Percentiles rank a stretch among this genome's conserved stretches.
Conservation (phyloP, 2,329 filamentous ascomycete species). For the Monosporascus cannonballus region DNA sequence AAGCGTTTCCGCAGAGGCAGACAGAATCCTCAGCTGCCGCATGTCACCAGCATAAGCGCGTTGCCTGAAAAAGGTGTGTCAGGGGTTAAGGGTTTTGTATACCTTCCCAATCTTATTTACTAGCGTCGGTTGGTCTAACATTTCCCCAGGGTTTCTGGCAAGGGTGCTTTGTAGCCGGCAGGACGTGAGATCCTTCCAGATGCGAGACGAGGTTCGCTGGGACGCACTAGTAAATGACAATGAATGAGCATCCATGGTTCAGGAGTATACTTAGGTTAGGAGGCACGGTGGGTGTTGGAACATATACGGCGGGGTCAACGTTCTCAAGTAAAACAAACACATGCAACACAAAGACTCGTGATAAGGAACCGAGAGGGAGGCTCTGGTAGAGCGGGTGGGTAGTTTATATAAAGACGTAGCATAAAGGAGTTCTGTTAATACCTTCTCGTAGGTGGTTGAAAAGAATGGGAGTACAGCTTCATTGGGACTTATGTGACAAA, state of each 20-base stretch:
- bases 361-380: neutral
- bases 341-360: neutral
- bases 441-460: neutral
- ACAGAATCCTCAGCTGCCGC: neutral
- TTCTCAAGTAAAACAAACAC: neutral
- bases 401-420: neutral
- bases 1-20: neutral
- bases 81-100: neutral
- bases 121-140: neutral
- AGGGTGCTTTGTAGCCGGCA: slow-evolving; percentile 1
- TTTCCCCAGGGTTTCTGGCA: neutral
- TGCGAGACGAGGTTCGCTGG: neutral
- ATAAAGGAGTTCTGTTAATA: neutral
- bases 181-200: slow-evolving; percentile 2
- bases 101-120: neutral
- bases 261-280: neutral
- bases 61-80: neutral
- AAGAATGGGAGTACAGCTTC: neutral
- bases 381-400: neutral
- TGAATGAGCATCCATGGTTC: slow-evolving; percentile 3
- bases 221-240: slow-evolving; percentile 1
- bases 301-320: neutral
- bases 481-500: neutral
- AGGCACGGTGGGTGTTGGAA: neutral
- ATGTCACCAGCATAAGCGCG: neutral